A percentile compares a stretch with the other conserved stretches of the same genome.
These are phyloP conservation scores for Phoenix dactylifera DNA, from an alignment of 176 grass and related monocot genomes.

Conservation along the genomic window DNA sequence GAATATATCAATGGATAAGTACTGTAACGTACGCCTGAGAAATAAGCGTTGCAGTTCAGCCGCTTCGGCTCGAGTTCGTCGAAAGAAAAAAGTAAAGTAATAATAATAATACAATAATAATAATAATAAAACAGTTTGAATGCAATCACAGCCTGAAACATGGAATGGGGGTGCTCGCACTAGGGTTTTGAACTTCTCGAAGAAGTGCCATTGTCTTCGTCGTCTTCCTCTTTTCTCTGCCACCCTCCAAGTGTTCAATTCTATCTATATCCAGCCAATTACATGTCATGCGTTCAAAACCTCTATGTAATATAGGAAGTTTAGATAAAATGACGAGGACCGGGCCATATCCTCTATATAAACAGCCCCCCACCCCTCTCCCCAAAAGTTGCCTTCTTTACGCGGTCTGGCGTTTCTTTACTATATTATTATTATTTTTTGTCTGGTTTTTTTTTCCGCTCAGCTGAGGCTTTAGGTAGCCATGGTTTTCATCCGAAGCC, in stretches of 20 bases:
- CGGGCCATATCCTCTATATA: conserved; percentile 21
- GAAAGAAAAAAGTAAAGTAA: background rate
- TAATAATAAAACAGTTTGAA: background rate
- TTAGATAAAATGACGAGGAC: conserved; percentile 1
- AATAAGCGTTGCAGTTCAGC: background rate
- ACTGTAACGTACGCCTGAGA: background rate
- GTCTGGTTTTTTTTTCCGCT: no score
- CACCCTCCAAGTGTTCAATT: background rate
- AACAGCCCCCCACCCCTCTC: background rate
- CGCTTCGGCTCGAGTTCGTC: background rate
- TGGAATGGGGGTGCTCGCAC: background rate
- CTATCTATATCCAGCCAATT: background rate
- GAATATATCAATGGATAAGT: background rate
- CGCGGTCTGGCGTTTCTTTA: no score
- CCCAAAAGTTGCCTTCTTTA: background rate
- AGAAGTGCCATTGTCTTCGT: background rate
- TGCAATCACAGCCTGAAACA: background rate
- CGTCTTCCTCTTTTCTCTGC: background rate
- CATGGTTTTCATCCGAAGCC: conserved; percentile 56
- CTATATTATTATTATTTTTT: no score
- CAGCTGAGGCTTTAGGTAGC: background rate
- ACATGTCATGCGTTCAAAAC: no score
- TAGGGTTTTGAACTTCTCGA: background rate
- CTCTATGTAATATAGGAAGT: background rate
- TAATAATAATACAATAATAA: no score